Base-by-base conservation (phyloP, 164 flowering plant genomes). In the Umbilicus rupestris region DNA sequence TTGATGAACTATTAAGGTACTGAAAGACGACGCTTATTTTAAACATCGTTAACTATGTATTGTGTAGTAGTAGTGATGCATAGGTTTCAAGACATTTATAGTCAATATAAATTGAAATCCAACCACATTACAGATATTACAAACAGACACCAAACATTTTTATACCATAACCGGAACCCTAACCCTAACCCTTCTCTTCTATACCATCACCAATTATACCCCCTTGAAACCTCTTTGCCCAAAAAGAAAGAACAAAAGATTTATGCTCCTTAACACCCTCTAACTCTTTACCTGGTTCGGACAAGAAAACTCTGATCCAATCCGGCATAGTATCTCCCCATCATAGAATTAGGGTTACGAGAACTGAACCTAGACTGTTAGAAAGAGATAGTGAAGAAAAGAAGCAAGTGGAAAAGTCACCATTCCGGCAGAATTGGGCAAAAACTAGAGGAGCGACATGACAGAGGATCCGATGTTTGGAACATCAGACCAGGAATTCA, bases 281-380 rank as follows among this genome's bases (percentile, higher is more conserved):
- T n/a, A n/a, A n/a, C n/a, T 57, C 22, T 37, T 15, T 19, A 7
- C 11, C 76, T 82, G 87, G 88, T 52, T 68, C 87, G 79, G 89
- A 85, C 88, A 87, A 82, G 88, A 87, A 79, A 83, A 22, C 88
- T 84, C 88, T 81, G 90, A 87, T 87, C 93, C 86, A 70, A 75
- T 59, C 73, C 81, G 73, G 74, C 71, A 69, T 71, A 66, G 73
- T 71, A 29, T 39, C 50, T 70, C 26, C 68, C 15, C 60, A 6
- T 44, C 33, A 29, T 31, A 65, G 35, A 47, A 39, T 64, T 42
- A 44, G 30, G 46, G 41, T 59, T 41, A 22, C 69, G 68, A 75
- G 68, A 42, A 24, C 58, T 39, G 39, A 44, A 57, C 39, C 42
- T 12, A 24, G 11, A 15, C 15, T 59, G 37, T 17, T 29, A 41